phyloP scores from a whole-genome alignment of 2,329 filamentous ascomycete species.

The Neonectria faginata region DNA sequence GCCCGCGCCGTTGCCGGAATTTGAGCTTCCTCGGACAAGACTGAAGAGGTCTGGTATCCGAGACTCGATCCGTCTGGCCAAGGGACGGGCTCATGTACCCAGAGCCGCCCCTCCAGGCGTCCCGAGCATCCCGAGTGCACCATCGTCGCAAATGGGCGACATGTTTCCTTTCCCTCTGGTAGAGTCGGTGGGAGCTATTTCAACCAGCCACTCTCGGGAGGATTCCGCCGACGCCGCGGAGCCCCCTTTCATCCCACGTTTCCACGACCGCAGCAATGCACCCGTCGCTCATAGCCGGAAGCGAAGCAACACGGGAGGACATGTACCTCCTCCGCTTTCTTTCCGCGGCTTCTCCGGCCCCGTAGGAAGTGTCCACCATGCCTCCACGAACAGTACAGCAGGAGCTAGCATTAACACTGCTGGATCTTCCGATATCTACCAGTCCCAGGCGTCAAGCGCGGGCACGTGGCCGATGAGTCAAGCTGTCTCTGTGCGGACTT shows the following conservation, averaged over 20 bases:
- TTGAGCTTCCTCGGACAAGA: slow-evolving; percentile 61
- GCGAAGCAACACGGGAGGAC: slow-evolving; percentile 87
- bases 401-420: slow-evolving; percentile 68
- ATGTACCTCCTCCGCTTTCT: slow-evolving; percentile 74
- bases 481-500: slow-evolving; percentile 62
- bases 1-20: slow-evolving; percentile 60
- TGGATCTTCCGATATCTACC: slow-evolving; percentile 71
- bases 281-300: slow-evolving; percentile 77
- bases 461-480: slow-evolving; percentile 60
- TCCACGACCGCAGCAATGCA: slow-evolving; percentile 64
- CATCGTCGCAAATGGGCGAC: slow-evolving; percentile 53
- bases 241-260: slow-evolving; percentile 78
- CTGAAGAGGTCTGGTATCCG: slow-evolving; percentile 72
- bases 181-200: slow-evolving; percentile 55
- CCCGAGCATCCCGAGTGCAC: slow-evolving; percentile 55
- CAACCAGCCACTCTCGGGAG: slow-evolving; percentile 57
- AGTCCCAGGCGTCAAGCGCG: slow-evolving; percentile 63
- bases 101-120: slow-evolving; percentile 64
- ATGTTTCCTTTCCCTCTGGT: slow-evolving; percentile 52
- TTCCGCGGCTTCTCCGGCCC: slow-evolving; percentile 83
- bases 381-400: slow-evolving; percentile 68
- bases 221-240: slow-evolving; percentile 72
- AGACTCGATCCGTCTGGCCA: slow-evolving; percentile 90
- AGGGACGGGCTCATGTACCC: slow-evolving; percentile 67
- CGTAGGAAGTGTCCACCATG: slow-evolving; percentile 54